A percentile compares a stretch with the other conserved stretches of the same genome.
Conservation (phyloP, 2,329 filamentous ascomycete genomes). For the Aspergillus pseudotamarii region DNA sequence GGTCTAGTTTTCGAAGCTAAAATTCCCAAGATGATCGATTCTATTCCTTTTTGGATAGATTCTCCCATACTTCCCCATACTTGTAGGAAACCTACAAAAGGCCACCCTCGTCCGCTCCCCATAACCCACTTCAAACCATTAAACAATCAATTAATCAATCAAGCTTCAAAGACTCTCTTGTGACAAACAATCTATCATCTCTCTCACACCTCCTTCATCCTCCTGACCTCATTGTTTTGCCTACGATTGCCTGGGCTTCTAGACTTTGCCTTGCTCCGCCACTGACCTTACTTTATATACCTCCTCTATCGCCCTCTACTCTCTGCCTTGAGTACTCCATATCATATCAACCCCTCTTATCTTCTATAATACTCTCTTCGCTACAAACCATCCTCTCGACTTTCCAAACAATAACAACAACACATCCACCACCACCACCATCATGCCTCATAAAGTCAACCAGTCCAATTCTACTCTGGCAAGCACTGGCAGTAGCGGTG, state of each 20-base stretch:
- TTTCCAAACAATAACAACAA: neutral
- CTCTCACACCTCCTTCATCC: slow-evolving; percentile 1
- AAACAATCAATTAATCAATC: slow-evolving; percentile 3
- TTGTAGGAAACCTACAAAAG: slow-evolving; percentile 21
- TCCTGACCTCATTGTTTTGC: neutral
- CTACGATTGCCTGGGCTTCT: slow-evolving; percentile 2
- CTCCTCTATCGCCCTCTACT: neutral
- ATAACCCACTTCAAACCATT: neutral
- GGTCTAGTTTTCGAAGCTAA: neutral
- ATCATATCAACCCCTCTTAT: neutral
- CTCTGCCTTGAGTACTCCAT: neutral
- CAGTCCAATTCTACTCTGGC: slow-evolving; percentile 40
- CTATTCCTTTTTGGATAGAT: slow-evolving; percentile 9
- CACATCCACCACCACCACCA: slow-evolving; percentile 8
- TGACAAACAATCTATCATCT: slow-evolving; percentile 14
- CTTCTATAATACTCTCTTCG: slow-evolving; percentile 2
- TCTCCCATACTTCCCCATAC: slow-evolving; percentile 13
- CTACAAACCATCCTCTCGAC: neutral
- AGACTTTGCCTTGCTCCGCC: slow-evolving; percentile 8
- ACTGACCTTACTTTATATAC: slow-evolving; percentile 8
- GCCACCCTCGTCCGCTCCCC: slow-evolving; percentile 9
- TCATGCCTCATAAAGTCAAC: slow-evolving; percentile 41
- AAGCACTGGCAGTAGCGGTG: slow-evolving; percentile 33
- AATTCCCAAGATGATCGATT: slow-evolving; percentile 1
- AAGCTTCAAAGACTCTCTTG: neutral